A percentile compares a stretch with the other conserved stretches of the same genome.
These are phyloP conservation scores for Globisporangium parvum DNA, from an alignment of 352 stramenopile genomes.

Conservation along the genomic window DNA sequence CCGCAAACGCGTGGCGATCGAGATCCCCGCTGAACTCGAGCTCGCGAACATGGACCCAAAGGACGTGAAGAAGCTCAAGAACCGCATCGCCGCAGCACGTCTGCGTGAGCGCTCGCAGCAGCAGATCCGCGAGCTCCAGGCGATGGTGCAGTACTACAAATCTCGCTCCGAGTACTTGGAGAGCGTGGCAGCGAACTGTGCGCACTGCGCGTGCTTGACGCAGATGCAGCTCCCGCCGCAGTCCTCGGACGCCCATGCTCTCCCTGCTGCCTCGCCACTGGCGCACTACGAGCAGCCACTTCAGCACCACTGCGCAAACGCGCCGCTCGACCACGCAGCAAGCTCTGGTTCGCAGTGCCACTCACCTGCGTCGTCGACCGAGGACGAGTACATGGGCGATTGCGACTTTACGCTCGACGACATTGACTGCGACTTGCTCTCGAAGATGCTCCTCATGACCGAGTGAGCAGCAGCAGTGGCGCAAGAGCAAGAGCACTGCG, in stretches of 20 bases:
- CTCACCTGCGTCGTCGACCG: constrained; percentile 1
- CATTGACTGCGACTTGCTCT: constrained; percentile 15
- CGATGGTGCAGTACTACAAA: constrained; percentile 26
- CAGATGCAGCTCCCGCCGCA: constrained; percentile 3
- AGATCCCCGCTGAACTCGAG: constrained; percentile 28
- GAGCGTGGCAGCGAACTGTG: constrained; percentile 18
- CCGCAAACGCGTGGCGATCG: constrained; percentile 45
- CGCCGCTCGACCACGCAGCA: too few relatives aligned
- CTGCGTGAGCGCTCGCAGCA: constrained; percentile 47
- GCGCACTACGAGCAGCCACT: not conserved
- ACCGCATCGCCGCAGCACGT: constrained; percentile 36
- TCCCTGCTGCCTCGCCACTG: not conserved
- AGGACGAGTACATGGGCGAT: constrained; percentile 17
- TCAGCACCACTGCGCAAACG: not conserved
- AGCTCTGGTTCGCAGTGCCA: constrained; percentile 1
- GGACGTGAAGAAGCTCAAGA: constrained; percentile 49
- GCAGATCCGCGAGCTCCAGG: constrained; percentile 31
- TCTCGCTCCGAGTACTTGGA: constrained; percentile 33
- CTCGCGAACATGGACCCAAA: constrained; percentile 25
- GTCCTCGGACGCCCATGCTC: not conserved
- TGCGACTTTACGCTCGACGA: constrained; percentile 7
- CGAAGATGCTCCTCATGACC: constrained; percentile 14
- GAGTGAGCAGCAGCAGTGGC: not conserved
- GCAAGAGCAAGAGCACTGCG: too few relatives aligned
- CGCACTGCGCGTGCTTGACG: constrained; percentile 16